phyloP scores from a whole-genome alignment of 75 land plant species.

The Pinus albicaulis region DNA sequence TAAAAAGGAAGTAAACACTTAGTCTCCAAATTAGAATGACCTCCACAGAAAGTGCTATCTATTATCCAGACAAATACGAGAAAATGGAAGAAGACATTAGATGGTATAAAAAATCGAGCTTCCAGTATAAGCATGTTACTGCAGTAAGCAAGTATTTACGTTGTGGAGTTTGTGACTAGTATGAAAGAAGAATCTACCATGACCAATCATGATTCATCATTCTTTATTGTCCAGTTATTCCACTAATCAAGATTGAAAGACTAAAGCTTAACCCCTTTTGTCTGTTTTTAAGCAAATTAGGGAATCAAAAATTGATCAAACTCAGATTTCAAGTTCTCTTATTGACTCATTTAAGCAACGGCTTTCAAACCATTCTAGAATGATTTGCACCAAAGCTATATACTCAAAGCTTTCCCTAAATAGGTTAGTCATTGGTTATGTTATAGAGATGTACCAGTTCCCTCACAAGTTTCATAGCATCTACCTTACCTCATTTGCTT shows the following conservation, averaged over 20 bases:
- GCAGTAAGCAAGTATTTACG: neutral
- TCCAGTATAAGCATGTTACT: neutral
- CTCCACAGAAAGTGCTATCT: neutral
- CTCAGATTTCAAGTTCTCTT: neutral
- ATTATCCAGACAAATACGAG: neutral
- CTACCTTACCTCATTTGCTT: neutral
- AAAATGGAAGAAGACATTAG: neutral
- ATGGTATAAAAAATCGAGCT: neutral
- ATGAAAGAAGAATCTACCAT: neutral
- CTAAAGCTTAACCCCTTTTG: neutral
- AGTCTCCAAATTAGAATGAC: too few species aligned
- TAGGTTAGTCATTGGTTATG: neutral
- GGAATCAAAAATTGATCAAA: neutral
- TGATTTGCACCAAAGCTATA: neutral
- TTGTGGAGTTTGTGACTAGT: neutral
- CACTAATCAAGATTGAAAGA: too few species aligned
- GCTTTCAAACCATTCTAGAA: neutral
- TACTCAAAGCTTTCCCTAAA: neutral
- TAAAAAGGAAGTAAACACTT: neutral
- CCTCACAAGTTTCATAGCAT: neutral
- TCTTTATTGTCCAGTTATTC: too few species aligned
- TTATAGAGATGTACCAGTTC: neutral
- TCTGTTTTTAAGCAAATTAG: neutral
- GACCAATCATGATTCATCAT: neutral
- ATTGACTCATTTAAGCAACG: neutral